Base-by-base conservation (phyloP, 805 yeast species). In the Kodamaea kakaduensis region DNA sequence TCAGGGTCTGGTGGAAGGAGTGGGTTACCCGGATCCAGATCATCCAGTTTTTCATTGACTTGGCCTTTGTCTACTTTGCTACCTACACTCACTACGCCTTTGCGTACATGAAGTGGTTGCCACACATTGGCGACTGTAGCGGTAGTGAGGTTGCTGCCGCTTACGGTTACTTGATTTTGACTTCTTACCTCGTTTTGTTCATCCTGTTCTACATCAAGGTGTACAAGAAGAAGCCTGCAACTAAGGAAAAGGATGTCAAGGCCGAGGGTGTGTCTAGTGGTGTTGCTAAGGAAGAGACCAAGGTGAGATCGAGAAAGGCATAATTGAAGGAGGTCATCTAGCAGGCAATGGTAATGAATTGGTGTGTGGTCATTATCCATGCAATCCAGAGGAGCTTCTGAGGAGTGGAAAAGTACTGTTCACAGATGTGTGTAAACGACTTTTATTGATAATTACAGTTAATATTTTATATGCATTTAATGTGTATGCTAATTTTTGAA, bases 1-100 rank as follows among this genome's bases (percentile, higher is more conserved):
- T 89, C 56, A 81, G 86, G 54, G 96, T 90, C 36, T 89, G 97
- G 97, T 90, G 98, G 98, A 90, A 93, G 69, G 94, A 89, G 70
- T 90, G 96, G 96, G 96, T 90, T 48, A 90, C 98, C 38, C 76
- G 95, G 47, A 81, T 86, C 72, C 98, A 90, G 71, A 90, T 90
- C 66, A 69, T 85, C 53, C 98, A 90, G 69, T 90, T 90, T 58
- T 67, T 90, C 48, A 72, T 90, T 55, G 98, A 90, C 63, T 75
- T 90, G 56, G 78, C 73, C 27, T 89, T 90, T 59, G 94, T 93
- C 46, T 93, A 88, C 72, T 88, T 85, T 62, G 96, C 96, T 34
- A 83, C 95, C 37, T 90, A 86, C 67, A 82, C 96, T 44, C 88
- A 82, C 68, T 87, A 84, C 49, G 89, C 93, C 25, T 69, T 70